Base-by-base conservation (phyloP, 495 filamentous ascomycete genomes). In the Penicillium macrosclerotiorum region DNA sequence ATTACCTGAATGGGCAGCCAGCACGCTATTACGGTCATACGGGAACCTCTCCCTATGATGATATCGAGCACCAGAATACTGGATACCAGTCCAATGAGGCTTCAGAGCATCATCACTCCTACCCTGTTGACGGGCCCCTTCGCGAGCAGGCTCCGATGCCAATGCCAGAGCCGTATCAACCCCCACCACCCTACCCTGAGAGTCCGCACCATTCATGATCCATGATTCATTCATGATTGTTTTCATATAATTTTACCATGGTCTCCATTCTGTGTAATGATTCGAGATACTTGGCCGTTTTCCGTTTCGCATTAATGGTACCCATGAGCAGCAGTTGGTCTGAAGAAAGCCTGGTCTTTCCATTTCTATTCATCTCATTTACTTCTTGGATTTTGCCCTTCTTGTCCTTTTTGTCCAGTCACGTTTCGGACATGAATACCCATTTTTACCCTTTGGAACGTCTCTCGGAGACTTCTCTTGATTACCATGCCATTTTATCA, bases 111-210 rank as follows among this genome's bases (percentile, higher is more conserved):
- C n/a, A n/a, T n/a, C n/a, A n/a, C 7, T 45, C 53, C 14, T 63
- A 60, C 14, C 54, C 56, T 13, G 43, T 37, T 4, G 40, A 53
- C 8, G 41, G 45, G 9, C 55, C 56, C 7, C 48, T 62, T 7
- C 51, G 45, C n/a, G 61, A 68, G 38, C 61, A 67, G 20, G 52
- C 52, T 0, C 68, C 68, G 6, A 68, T 72, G 24, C 66, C 68
- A 31, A 52, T 72, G 25, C 63, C 64, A 7, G 66, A 69, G 19
- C 42, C 59, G 2, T 68, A 66, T 37, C 55, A 59, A 36, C 61
- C 64, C 17, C 54, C 64, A 29, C 53, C 64, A n/a, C 58, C 54
- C 0, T 59, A 59, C 14, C 59, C 64, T 19, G 59, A 62, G 35
- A 48, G 35, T 30, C 45, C 44, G 36, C 52, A 54, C 19, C 59